Conservation (phyloP, 2,329 filamentous ascomycete species). For the Zymoseptoria tritici region DNA sequence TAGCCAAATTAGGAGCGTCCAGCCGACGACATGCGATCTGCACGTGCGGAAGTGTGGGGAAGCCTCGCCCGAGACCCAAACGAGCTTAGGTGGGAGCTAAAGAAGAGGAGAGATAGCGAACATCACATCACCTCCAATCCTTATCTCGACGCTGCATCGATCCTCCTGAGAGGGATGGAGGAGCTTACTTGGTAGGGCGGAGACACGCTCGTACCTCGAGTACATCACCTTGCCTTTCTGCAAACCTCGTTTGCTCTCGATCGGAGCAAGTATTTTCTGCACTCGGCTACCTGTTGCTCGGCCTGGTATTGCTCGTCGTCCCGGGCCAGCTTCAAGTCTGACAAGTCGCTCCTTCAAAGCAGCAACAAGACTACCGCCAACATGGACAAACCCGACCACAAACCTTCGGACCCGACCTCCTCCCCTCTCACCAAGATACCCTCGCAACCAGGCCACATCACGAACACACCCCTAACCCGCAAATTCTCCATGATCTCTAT, state of each 20-base stretch:
- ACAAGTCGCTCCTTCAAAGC: not conserved
- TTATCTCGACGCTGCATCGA: not conserved
- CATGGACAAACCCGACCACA: not conserved
- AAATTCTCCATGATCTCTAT: conserved; percentile 46
- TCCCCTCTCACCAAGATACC: not conserved
- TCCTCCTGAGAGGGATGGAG: not conserved
- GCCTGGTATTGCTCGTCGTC: not conserved
- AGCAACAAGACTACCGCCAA: not conserved
- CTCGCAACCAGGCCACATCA: conserved; percentile 26
- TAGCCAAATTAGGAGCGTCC: not conserved
- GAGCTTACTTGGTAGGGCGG: not conserved
- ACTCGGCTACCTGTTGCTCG: not conserved
- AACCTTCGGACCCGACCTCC: not conserved
- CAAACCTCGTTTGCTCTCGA: not conserved
- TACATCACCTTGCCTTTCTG: not conserved
- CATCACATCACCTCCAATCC: not conserved
- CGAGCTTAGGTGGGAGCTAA: not conserved
- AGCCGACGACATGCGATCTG: not conserved
- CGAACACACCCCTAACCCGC: conserved; percentile 25
- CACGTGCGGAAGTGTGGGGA: not conserved
- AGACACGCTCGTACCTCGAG: not conserved
- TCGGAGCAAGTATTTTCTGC: not conserved
- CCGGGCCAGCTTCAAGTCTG: not conserved
- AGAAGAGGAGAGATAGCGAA: not conserved
- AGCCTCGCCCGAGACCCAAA: not conserved